Evolutionary conservation across 2,329 filamentous ascomycete genomes (phyloP), one percentile per base, ranked within the genome.

Genomic region (Alternaria sp.): DNA sequence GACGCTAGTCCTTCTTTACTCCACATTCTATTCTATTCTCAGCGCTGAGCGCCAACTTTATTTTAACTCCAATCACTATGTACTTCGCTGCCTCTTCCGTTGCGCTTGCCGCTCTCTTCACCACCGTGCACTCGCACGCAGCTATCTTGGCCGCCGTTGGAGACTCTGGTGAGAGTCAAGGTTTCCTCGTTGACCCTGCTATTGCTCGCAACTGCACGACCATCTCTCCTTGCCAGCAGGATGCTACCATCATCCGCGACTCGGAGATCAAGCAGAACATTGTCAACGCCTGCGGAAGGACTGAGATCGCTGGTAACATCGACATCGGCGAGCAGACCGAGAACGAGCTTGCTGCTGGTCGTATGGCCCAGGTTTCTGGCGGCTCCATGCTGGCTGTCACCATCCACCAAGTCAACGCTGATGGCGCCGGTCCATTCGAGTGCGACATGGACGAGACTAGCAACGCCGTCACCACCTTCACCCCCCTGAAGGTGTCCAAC

Each of bases 391-490:
- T 79, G 32, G 67, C 68, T 17, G 76, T 79, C 54, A 79, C 79
- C 9, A 80, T 79, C 40, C 85, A 87, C 69, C 86, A 88, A 71
- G 88, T 91, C 72, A 91, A 90, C 75, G 83, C 83, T 23, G 89
- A 91, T 69, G 89, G 89, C 53, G 88, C 86, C 55, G 89, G 89
- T 3, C 88, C 88, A 1, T 90, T 89, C 75, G 85, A 83, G 7
- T 90, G 88, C 79, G 87, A 87, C 80, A 87, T 90, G 73, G 89
- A 89, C 73, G 77, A 82, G 65, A 88, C 88, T 54, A 88, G 82
- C 62, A 77, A 75, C 43, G 72, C 73, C 23, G 84, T 82, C 21
- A 75, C 81, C 52, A 82, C 83, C 61, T 82, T 81, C 52, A 80
- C 84, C 57, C 83, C 83, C 21, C 76, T 89, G 28, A 82, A 81